Conservation (phyloP, 805 yeast genomes). For the Candida xyloterini region DNA sequence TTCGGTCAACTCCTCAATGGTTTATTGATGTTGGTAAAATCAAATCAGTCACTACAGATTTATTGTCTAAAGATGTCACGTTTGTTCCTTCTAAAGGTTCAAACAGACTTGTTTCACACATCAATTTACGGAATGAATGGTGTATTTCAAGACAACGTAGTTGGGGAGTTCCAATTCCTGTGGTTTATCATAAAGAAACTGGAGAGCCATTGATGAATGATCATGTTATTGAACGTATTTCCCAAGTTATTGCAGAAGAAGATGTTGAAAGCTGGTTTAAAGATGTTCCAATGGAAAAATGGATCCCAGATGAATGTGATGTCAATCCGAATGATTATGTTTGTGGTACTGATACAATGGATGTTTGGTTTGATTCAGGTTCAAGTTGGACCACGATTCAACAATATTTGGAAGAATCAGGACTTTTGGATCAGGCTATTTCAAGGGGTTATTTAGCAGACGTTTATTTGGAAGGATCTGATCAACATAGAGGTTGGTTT, state of each 20-base stretch:
- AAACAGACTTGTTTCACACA: constrained; percentile 68
- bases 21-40: constrained; percentile 81
- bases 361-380: constrained; percentile 99
- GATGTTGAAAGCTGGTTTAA: constrained; percentile 84
- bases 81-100: constrained; percentile 75
- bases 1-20: constrained; percentile 96
- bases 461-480: constrained; percentile 94
- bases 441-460: constrained; percentile 57
- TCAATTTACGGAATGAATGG: constrained; percentile 86
- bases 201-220: constrained; percentile 63
- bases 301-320: constrained; percentile 65
- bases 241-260: constrained; percentile 47
- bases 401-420: constrained; percentile 35
- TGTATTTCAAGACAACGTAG: constrained; percentile 93
- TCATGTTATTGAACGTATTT: constrained; percentile 54
- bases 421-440: constrained; percentile 31
- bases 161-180: constrained; percentile 99
- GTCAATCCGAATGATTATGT: constrained; percentile 41
- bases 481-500: constrained; percentile 99
- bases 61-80: constrained; percentile 53
- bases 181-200: constrained; percentile 57
- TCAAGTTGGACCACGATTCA: constrained; percentile 76
- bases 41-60: constrained; percentile 56
- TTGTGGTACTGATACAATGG: constrained; percentile 91
- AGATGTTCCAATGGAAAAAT: constrained; percentile 45